Percentiles rank a stretch among this genome's conserved stretches.
These are phyloP conservation scores for barley (Hordeum vulgare) DNA, from an alignment of 176 grass and related monocot genomes.

Conservation along the genomic window MorexV3_pseudomolecules_assembly NC_058518.1:272585877-272586376, in stretches of 20 bases:
- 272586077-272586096: constrained; percentile 81
- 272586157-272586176: constrained; percentile 99
- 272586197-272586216: constrained; percentile 96
- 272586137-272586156: constrained; percentile 89
- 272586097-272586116: constrained; percentile 53
- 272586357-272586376: constrained; percentile 92
- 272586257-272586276: constrained; percentile 88
- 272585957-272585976: constrained; percentile 33
- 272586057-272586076: constrained; percentile 94
- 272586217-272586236: constrained; percentile 81
- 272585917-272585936: constrained; percentile 11
- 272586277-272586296: constrained; percentile 87
- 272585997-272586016: constrained; percentile 70
- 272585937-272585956: constrained; percentile 7
- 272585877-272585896: constrained; percentile 92
- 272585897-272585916: constrained; percentile 44
- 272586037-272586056: constrained; percentile 84
- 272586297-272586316: constrained; percentile 1
- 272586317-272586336: constrained; percentile 20
- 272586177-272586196: constrained; percentile 99
- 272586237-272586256: constrained; percentile 96
- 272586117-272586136: constrained; percentile 93
- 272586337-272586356: constrained; percentile 39
- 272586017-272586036: constrained; percentile 77
- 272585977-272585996: constrained; percentile 52